Evolutionary conservation across 192 early-diverging fungal genomes (phyloP).

Genomic region (Piromyces finnis): DNA sequence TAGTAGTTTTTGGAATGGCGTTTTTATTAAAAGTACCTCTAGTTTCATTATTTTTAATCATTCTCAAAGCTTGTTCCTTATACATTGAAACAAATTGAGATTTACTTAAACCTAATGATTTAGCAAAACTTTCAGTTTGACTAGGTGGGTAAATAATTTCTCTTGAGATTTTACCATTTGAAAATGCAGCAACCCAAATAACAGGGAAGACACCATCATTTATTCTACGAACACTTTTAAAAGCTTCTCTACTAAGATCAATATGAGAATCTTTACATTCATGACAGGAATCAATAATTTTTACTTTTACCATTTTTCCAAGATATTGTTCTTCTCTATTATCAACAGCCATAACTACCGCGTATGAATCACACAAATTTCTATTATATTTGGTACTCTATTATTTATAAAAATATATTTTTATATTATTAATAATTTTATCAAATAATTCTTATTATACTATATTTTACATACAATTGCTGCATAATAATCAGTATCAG

Average conservation of each 20-base stretch:
- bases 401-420: no score
- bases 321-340: neutral
- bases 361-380: neutral
- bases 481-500: neutral
- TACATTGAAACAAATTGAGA: neutral
- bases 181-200: neutral
- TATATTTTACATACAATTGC: neutral
- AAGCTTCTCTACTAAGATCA: neutral
- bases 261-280: neutral
- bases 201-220: neutral
- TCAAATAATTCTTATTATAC: no score
- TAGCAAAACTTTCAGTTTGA: neutral
- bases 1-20: neutral
- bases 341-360: neutral
- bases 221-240: neutral
- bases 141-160: neutral
- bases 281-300: neutral
- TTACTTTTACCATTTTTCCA: neutral
- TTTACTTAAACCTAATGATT: neutral
- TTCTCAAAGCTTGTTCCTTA: neutral
- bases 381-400: neutral
- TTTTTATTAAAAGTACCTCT: neutral
- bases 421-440: no score
- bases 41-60: neutral
- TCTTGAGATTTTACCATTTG: neutral